These are phyloP conservation scores for Myxozyma udenii DNA, from an alignment of 805 yeast genomes.

Conservation along the genomic window DNA sequence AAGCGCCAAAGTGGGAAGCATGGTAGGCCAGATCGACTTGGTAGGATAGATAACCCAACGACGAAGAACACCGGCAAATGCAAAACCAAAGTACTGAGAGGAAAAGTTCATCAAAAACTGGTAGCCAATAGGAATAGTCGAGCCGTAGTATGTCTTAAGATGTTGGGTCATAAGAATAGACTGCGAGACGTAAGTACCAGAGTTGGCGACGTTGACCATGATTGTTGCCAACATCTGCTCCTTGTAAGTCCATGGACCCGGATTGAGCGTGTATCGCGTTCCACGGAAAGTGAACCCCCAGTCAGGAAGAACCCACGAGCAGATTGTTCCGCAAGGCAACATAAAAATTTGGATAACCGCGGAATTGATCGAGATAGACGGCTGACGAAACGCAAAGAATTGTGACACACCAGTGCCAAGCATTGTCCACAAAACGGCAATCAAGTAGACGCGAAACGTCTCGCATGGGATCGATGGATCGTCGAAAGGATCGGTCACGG, in stretches of 20 bases:
- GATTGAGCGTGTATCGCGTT: constrained; percentile 44
- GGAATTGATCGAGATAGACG: constrained; percentile 50
- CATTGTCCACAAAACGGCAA: constrained; percentile 38
- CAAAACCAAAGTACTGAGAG: constrained; percentile 64
- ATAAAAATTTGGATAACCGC: constrained; percentile 58
- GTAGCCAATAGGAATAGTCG: constrained; percentile 43
- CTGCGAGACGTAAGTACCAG: constrained; percentile 14
- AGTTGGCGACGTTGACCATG: constrained; percentile 31
- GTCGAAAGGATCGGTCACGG: constrained; percentile 59
- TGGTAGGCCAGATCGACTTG: constrained; percentile 66
- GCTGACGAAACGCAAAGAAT: constrained; percentile 57
- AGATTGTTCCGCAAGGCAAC: constrained; percentile 55
- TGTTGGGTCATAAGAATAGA: constrained; percentile 40
- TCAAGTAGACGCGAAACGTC: constrained; percentile 54
- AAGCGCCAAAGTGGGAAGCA: constrained; percentile 58
- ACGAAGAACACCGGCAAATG: constrained; percentile 61
- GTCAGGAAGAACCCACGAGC: constrained; percentile 47
- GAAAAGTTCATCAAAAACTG: constrained; percentile 52
- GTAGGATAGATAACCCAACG: constrained; percentile 61
- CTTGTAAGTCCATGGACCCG: constrained; percentile 59
- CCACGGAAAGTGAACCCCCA: constrained; percentile 45
- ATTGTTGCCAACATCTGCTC: constrained; percentile 63
- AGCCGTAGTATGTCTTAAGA: constrained; percentile 22
- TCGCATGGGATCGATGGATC: constrained; percentile 51
- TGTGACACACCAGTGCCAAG: constrained; percentile 31